These are phyloP conservation scores for Solanum sparsipilum DNA, from an alignment of 257 asterid genomes.

Conservation along the genomic window DNA sequence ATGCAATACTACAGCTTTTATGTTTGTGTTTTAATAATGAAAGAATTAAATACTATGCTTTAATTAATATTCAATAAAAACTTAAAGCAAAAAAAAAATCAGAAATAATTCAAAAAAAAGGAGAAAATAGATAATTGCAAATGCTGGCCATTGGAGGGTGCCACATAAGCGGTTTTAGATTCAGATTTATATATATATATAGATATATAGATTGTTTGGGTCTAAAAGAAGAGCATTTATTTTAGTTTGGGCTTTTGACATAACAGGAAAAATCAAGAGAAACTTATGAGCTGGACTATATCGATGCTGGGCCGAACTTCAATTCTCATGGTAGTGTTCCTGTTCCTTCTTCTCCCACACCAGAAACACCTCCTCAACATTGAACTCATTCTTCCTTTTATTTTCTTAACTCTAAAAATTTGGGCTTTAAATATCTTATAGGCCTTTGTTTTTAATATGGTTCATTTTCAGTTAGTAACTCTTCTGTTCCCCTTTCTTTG, in stretches of 20 bases:
- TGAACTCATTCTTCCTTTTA: neutral
- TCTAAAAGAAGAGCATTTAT: neutral
- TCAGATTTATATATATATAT: too few relatives aligned
- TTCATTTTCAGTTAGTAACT: neutral
- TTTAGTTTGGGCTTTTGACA: neutral
- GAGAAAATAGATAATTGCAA: too few relatives aligned
- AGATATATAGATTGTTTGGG: neutral
- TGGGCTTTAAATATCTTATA: neutral
- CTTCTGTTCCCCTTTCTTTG: neutral
- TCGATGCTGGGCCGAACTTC: constrained; percentile 38
- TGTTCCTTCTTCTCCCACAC: constrained; percentile 3
- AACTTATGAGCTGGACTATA: constrained; percentile 39
- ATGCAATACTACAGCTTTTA: too few relatives aligned
- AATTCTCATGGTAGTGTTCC: constrained; percentile 17
- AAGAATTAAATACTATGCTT: too few relatives aligned
- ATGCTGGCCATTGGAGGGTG: too few relatives aligned
- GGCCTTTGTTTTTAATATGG: neutral
- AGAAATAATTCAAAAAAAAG: too few relatives aligned
- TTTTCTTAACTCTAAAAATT: neutral
- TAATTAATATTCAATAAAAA: too few relatives aligned
- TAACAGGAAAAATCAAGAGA: constrained; percentile 12
- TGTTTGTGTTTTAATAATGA: too few relatives aligned
- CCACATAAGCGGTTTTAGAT: too few relatives aligned
- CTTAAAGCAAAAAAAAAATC: too few relatives aligned
- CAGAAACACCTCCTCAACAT: neutral